Percentiles rank a stretch among this genome's conserved stretches.
phyloP scores from a whole-genome alignment of 176 grass and related monocot genomes.

The Aegilops sharonensis region DNA sequence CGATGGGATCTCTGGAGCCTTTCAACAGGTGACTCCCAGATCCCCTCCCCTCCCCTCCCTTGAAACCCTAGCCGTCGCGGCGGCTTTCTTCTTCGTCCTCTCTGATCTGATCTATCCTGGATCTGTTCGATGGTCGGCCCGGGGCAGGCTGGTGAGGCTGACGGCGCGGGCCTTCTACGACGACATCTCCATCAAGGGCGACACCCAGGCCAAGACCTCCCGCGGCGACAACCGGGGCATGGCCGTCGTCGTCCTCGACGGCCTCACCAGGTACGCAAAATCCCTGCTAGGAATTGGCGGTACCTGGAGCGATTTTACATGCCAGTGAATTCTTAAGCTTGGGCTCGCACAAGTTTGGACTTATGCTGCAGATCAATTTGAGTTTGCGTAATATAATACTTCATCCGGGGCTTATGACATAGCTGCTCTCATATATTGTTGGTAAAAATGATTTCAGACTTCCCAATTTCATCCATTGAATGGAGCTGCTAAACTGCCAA shows the following conservation, averaged over 20 bases:
- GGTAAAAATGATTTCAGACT: background rate
- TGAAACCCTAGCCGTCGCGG: constrained; percentile 16
- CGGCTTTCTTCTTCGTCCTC: background rate
- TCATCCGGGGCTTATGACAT: background rate
- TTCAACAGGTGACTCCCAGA: constrained; percentile 64
- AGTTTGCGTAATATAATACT: background rate
- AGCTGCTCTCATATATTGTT: background rate
- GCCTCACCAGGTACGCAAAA: constrained; percentile 64
- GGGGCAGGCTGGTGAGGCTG: constrained; percentile 68
- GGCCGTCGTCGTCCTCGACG: constrained; percentile 92
- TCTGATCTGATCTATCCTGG: background rate
- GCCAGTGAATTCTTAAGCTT: background rate
- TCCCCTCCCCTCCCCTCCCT: background rate
- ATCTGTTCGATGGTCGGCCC: background rate
- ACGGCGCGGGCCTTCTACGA: constrained; percentile 91
- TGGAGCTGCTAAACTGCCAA: too few species aligned
- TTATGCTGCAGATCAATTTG: background rate
- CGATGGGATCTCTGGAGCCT: constrained; percentile 70
- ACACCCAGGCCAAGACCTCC: constrained; percentile 85
- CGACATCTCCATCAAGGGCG: constrained; percentile 89
- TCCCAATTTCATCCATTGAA: too few species aligned
- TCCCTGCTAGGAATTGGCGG: background rate
- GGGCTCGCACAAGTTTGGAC: background rate
- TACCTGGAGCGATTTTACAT: background rate
- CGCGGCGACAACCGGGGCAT: constrained; percentile 97